These are phyloP conservation scores for Aspergillus sclerotiicarbonarius DNA, from an alignment of 495 filamentous ascomycete species.

Conservation along the genomic window DNA sequence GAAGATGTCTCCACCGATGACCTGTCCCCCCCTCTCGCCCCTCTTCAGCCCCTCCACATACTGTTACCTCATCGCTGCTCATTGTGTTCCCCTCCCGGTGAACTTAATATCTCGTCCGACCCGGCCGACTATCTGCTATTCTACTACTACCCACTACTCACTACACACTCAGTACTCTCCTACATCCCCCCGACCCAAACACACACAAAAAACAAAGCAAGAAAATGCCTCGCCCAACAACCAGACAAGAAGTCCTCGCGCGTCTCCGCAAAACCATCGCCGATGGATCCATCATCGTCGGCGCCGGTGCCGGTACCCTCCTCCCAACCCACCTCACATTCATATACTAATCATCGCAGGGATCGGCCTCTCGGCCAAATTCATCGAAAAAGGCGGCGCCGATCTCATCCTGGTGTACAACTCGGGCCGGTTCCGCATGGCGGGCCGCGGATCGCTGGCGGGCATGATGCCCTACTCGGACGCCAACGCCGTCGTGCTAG, in stretches of 20 bases:
- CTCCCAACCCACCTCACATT: neutral
- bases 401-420: conserved; percentile 74
- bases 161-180: neutral
- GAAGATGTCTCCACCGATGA: no score
- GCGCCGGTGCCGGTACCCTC: conserved; percentile 59
- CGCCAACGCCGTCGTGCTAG: conserved; percentile 65
- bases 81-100: neutral
- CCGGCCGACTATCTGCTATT: no score
- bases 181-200: neutral
- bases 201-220: neutral
- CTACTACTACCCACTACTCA: no score
- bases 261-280: conserved; percentile 52
- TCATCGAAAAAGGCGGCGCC: conserved; percentile 61
- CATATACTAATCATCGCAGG: conserved; percentile 29
- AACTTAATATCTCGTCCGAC: neutral
- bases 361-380: conserved; percentile 70
- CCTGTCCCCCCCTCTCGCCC: neutral
- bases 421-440: conserved; percentile 71
- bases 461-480: conserved; percentile 72
- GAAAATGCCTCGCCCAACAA: conserved; percentile 44
- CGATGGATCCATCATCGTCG: conserved; percentile 57
- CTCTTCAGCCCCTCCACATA: no score
- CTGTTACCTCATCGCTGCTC: no score
- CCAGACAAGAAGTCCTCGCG: conserved; percentile 54
- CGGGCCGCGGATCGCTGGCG: conserved; percentile 65